Evolutionary conservation across 345 rosid genomes (phyloP).

Genomic region (Pistacia integerrima): DNA sequence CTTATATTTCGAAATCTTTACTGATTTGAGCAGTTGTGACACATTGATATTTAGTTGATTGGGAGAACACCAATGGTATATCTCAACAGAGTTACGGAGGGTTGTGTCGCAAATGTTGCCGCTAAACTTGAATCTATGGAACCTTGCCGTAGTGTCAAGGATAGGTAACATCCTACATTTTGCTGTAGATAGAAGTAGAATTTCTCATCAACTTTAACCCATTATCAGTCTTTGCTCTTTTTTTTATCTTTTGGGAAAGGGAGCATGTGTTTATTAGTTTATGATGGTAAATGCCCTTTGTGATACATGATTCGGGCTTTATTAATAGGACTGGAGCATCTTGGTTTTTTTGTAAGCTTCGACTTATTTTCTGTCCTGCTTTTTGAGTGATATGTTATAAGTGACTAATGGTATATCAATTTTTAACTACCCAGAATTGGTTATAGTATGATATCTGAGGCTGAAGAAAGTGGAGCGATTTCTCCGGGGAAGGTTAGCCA

Average conservation of each 20-base stretch:
- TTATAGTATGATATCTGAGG: conserved; percentile 77
- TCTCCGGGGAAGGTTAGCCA: conserved; percentile 70
- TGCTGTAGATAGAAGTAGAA: not conserved
- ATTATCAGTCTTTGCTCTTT: not conserved
- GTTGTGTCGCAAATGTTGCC: conserved; percentile 81
- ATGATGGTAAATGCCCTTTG: not conserved
- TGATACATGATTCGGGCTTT: not conserved
- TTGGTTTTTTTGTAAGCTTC: not conserved
- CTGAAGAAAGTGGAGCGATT: conserved; percentile 81
- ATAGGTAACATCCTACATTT: conserved; percentile 52
- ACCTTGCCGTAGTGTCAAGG: conserved; percentile 92
- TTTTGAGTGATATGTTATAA: not conserved
- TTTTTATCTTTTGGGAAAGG: too few species aligned
- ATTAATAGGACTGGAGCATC: not conserved
- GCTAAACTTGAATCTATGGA: conserved; percentile 99
- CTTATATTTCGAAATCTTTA: conserved; percentile 21
- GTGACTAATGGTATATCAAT: conserved; percentile 14
- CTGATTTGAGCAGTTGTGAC: conserved; percentile 34
- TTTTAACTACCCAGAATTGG: conserved; percentile 62
- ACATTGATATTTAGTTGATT: conserved; percentile 66
- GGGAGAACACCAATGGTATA: conserved; percentile 93
- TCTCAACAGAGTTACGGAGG: conserved; percentile 77
- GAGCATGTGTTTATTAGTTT: not conserved
- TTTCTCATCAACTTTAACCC: not conserved
- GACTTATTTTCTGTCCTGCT: not conserved